Percentiles rank a stretch among this genome's conserved stretches.
Conservation (phyloP, 2,329 filamentous ascomycete species). For the Daldinia eschscholtzii region DNA sequence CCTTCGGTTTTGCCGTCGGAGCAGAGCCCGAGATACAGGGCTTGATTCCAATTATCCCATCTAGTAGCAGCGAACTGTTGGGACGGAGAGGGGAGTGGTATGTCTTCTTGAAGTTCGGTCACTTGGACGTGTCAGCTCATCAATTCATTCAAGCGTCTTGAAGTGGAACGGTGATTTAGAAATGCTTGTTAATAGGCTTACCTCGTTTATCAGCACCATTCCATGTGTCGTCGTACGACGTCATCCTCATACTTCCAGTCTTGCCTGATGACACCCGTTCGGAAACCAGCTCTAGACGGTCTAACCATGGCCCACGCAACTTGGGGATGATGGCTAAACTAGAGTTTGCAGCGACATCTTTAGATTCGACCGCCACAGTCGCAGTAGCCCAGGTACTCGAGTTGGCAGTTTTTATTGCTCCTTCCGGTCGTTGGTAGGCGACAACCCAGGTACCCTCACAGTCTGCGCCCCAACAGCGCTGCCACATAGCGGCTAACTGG, state of each 20-base stretch:
- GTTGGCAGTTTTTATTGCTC: conserved; percentile 46
- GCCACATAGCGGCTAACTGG: conserved; percentile 46
- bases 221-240: conserved; percentile 43
- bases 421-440: conserved; percentile 47
- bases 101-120: conserved; percentile 34
- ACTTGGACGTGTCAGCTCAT: conserved; percentile 27
- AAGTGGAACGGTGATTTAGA: not conserved
- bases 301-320: conserved; percentile 34
- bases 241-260: conserved; percentile 38
- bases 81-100: conserved; percentile 33
- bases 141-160: not conserved
- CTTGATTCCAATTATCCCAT: conserved; percentile 45
- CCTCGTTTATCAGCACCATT: conserved; percentile 32
- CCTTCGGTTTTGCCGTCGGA: conserved; percentile 31
- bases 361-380: conserved; percentile 38
- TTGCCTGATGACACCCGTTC: conserved; percentile 29
- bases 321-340: conserved; percentile 46
- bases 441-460: conserved; percentile 42
- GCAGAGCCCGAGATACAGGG: conserved; percentile 43
- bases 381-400: conserved; percentile 40
- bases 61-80: conserved; percentile 45
- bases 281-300: conserved; percentile 40
- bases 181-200: conserved; percentile 22
- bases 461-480: conserved; percentile 36
- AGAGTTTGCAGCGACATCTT: conserved; percentile 41